phyloP scores from a whole-genome alignment of 2,329 filamentous ascomycete genomes.

The Paraconiothyrium sp. region DNA sequence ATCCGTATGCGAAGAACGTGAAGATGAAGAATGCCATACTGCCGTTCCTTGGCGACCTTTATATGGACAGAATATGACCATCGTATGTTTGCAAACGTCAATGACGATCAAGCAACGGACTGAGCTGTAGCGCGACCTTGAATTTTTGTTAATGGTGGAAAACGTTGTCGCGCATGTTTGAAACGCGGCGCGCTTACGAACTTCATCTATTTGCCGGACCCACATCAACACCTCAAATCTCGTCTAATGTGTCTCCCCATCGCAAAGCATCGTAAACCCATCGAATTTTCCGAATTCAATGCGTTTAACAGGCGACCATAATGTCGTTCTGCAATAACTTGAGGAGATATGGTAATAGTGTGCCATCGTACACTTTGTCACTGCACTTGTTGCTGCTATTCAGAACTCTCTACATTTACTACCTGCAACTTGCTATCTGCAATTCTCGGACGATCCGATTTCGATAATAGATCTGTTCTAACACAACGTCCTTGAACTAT shows the following conservation, averaged over 20 bases:
- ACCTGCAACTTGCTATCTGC: too few relatives aligned
- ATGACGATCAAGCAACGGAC: slow-evolving; percentile 1
- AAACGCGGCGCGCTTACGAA: not conserved
- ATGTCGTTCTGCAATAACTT: not conserved
- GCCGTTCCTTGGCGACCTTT: not conserved
- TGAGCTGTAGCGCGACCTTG: not conserved
- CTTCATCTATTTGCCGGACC: not conserved
- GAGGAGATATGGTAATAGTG: too few relatives aligned
- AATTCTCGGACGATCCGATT: too few relatives aligned
- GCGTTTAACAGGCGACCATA: not conserved
- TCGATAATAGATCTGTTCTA: too few relatives aligned
- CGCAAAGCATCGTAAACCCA: not conserved
- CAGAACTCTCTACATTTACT: too few relatives aligned
- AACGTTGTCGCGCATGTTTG: not conserved
- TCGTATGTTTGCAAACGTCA: not conserved
- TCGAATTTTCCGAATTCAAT: not conserved
- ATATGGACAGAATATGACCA: not conserved
- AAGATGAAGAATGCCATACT: not conserved
- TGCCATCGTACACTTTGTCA: too few relatives aligned
- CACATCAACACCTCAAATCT: not conserved
- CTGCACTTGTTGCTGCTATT: too few relatives aligned
- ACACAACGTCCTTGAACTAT: not conserved
- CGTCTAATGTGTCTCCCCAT: not conserved
- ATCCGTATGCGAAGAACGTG: not conserved
- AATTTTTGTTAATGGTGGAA: not conserved